Conservation (phyloP, 352 stramenopile species). For the Globisporangium iwayamae region DNA sequence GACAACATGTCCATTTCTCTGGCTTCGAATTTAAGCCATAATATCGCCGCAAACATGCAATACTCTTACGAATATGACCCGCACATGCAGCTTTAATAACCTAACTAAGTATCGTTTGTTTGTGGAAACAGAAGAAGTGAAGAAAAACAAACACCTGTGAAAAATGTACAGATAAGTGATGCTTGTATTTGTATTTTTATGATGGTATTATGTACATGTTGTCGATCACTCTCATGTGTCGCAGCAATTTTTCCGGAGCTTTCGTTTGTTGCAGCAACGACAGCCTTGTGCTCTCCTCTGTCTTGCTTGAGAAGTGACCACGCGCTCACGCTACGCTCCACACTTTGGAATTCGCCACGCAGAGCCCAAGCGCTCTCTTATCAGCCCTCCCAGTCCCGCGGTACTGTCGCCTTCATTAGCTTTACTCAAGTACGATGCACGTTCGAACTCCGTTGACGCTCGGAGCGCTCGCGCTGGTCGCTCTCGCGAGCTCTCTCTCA, state of each 20-base stretch:
- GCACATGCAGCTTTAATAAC: too few relatives aligned
- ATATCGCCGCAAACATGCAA: too few relatives aligned
- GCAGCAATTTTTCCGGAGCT: neutral
- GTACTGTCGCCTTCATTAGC: neutral
- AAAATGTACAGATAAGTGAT: too few relatives aligned
- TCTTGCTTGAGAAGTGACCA: neutral
- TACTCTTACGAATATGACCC: too few relatives aligned
- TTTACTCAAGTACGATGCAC: slow-evolving; percentile 2
- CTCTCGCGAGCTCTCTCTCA: neutral
- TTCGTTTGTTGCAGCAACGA: neutral
- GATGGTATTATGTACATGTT: too few relatives aligned
- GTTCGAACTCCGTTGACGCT: slow-evolving; percentile 5
- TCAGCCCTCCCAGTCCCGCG: neutral
- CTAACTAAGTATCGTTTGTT: too few relatives aligned
- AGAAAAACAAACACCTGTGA: too few relatives aligned
- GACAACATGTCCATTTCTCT: slow-evolving; percentile 9
- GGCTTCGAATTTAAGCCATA: too few relatives aligned
- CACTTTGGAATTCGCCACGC: neutral
- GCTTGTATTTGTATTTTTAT: too few relatives aligned
- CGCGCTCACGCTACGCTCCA: too few relatives aligned
- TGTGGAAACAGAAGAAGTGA: too few relatives aligned
- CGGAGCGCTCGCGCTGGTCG: neutral
- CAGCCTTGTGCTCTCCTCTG: neutral
- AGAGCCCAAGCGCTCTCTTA: neutral
- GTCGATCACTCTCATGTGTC: too few relatives aligned